phyloP scores from a whole-genome alignment of 768 basidiomycete genomes.

The Tricholoma sp. region DNA sequence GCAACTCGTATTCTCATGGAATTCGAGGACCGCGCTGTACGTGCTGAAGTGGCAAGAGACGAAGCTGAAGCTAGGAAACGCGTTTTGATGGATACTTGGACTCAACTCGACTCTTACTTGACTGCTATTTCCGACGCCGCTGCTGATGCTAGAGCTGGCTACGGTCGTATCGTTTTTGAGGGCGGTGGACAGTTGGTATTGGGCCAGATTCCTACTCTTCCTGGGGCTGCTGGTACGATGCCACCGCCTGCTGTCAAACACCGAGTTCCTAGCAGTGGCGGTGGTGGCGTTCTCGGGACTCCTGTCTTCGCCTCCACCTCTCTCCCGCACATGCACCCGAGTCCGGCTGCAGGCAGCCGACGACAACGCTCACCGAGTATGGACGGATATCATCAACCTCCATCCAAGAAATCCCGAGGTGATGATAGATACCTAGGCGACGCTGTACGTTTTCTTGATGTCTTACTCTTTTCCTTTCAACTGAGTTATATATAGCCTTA shows the following conservation, averaged over 20 bases:
- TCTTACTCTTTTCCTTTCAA: background rate
- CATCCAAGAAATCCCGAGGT: slow-evolving; percentile 41
- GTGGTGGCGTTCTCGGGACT: background rate
- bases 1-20: slow-evolving; percentile 35
- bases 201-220: slow-evolving; percentile 21
- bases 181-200: slow-evolving; percentile 41
- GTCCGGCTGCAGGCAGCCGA: slow-evolving; percentile 19
- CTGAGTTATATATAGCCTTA: background rate
- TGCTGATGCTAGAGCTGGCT: slow-evolving; percentile 45
- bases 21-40: slow-evolving; percentile 43
- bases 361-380: slow-evolving; percentile 32
- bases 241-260: background rate
- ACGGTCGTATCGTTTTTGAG: slow-evolving; percentile 38
- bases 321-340: slow-evolving; percentile 30
- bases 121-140: slow-evolving; percentile 37
- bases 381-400: slow-evolving; percentile 38
- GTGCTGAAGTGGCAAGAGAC: slow-evolving; percentile 49
- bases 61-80: slow-evolving; percentile 46
- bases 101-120: slow-evolving; percentile 45
- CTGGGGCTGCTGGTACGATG: background rate
- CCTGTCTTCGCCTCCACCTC: slow-evolving; percentile 28
- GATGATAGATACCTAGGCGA: background rate
- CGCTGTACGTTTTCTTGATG: background rate
- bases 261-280: background rate
- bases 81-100: slow-evolving; percentile 44